phyloP scores from a whole-genome alignment of 306 rosid genomes.

The Castanea mollissima region DNA sequence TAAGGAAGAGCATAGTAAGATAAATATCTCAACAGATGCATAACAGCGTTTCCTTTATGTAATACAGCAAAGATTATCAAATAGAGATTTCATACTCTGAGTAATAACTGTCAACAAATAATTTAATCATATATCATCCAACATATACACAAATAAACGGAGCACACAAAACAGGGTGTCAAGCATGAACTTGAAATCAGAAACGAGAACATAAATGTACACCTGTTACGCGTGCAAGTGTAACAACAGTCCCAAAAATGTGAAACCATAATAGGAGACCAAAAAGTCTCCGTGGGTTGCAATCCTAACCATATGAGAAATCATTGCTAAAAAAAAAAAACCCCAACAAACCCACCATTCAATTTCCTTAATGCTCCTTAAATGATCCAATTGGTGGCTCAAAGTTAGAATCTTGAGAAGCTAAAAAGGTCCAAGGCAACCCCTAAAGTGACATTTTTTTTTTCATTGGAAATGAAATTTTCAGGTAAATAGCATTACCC shows the following conservation, averaged over 20 bases:
- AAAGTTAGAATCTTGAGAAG: too few relatives aligned
- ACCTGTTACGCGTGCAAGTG: too few relatives aligned
- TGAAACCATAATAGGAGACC: background rate
- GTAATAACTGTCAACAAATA: background rate
- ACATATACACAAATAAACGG: background rate
- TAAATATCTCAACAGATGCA: constrained; percentile 10
- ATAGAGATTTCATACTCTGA: background rate
- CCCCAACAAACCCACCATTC: background rate
- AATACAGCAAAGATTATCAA: background rate
- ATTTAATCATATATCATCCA: background rate
- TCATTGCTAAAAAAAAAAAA: background rate
- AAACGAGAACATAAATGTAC: background rate
- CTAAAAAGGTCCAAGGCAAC: background rate
- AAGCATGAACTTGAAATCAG: background rate
- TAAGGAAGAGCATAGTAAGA: constrained; percentile 26
- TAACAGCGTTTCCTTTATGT: background rate
- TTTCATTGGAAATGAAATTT: too few relatives aligned
- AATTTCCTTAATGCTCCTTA: background rate
- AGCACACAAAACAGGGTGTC: background rate
- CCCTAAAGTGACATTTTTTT: background rate
- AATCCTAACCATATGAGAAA: background rate
- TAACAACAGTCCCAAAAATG: background rate
- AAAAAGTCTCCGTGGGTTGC: background rate
- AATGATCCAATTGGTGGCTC: too few relatives aligned
- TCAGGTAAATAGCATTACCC: background rate